Evolutionary conservation across 768 basidiomycete species (phyloP), one percentile per base, ranked within the genome.

Genomic region (Neoboletus magnificus): DNA sequence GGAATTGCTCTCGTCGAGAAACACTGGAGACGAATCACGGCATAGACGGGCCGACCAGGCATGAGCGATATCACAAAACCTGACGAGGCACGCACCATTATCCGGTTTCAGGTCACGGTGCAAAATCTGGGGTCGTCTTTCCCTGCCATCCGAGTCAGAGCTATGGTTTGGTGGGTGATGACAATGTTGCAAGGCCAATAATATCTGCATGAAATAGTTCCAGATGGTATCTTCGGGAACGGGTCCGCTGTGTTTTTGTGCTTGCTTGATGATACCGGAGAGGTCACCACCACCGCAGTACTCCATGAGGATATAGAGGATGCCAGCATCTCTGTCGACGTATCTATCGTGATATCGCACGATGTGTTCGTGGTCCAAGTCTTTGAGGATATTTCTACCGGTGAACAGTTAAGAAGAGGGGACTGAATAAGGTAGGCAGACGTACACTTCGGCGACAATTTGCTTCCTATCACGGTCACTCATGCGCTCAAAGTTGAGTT

Each of bases 301-400:
- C 76, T 99, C 97, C 97, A 98, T 99, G 62, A 98, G 79, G 58
- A 99, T 98, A 71, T 98, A 98, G 42, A 98, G 83, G 54, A 94
- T 90, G 22, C 93, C 93, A 37, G 83, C 81, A 48, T 94, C 91
- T 58, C 89, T 80, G 76, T 99, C 97, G 55, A 98, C 91, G 66
- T 89, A 79, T 58, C 93, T 82, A 78, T 97, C 93, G 63, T 92
- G 86, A 72, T 95, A 96, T 63, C 91, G 91, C 58, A 99, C 97
- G 59, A 98, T 98, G 73, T 98, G 89, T 68, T 91, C 90, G 73
- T 98, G 93, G 63, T 93, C 82, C 18, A 98, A 80, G 66, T 95
- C 93, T 75, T 97, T 97, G 50, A 99, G 82, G 66, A 99, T 99
- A 66, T 96, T 96, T 44, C 96, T 98, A 61, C 1, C 27, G 20